These are phyloP conservation scores for Hyparrhenia diplandra DNA, from an alignment of 176 grass and related monocot species.

Conservation along the genomic window DNA sequence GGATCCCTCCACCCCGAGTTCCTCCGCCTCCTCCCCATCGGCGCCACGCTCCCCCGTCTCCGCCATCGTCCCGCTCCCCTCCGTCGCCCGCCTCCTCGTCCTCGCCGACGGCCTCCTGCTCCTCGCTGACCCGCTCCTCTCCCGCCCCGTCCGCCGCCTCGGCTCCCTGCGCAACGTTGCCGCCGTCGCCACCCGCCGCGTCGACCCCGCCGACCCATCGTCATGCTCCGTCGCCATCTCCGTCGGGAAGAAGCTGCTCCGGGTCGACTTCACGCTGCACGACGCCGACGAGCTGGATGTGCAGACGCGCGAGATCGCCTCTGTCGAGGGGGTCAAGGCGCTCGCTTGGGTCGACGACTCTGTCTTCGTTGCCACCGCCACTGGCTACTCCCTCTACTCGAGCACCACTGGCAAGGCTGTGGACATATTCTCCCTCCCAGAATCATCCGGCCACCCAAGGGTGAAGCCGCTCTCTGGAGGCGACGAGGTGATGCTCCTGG, in stretches of 20 bases:
- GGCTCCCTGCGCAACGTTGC: conserved; percentile 58
- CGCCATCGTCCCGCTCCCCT: conserved; percentile 59
- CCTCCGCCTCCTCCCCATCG: conserved; percentile 54
- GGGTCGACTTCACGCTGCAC: conserved; percentile 51
- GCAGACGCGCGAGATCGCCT: conserved; percentile 57
- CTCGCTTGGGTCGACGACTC: conserved; percentile 73
- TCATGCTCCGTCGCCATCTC: conserved; percentile 53
- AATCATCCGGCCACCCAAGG: conserved; percentile 50
- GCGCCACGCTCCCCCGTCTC: conserved; percentile 46
- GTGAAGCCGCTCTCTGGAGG: conserved; percentile 63
- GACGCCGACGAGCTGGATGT: conserved; percentile 56
- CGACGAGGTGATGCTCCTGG: conserved; percentile 66
- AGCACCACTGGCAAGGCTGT: conserved; percentile 12
- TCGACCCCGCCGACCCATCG: not conserved
- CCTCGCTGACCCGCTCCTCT: conserved; percentile 61
- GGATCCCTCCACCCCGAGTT: conserved; percentile 31
- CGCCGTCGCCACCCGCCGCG: conserved; percentile 38
- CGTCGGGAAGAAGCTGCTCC: conserved; percentile 59
- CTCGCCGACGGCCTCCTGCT: conserved; percentile 63
- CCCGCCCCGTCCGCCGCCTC: conserved; percentile 65
- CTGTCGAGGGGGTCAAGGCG: conserved; percentile 61
- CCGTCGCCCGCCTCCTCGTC: conserved; percentile 61
- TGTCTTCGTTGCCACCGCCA: conserved; percentile 55
- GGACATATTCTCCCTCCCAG: conserved; percentile 71
- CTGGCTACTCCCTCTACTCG: conserved; percentile 61